Conservation (phyloP, 2,329 filamentous ascomycete species). For the Fusarium proliferatum region DNA sequence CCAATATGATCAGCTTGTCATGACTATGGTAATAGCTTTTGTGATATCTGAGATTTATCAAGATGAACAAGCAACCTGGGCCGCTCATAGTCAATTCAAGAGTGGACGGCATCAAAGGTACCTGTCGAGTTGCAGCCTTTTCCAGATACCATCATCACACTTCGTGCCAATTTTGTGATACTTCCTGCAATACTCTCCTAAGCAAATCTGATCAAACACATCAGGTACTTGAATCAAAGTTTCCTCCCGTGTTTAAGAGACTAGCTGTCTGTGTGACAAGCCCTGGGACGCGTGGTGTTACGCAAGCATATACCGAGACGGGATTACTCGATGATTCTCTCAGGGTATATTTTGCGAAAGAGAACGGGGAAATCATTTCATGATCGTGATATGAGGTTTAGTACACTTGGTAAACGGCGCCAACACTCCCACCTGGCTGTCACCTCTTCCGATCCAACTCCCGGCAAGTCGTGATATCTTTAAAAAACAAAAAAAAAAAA, state of each 20-base stretch:
- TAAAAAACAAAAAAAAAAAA: slow-evolving; percentile 25
- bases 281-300: slow-evolving; percentile 2
- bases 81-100: neutral
- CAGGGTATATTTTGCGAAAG: slow-evolving; percentile 8
- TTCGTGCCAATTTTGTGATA: slow-evolving; percentile 5
- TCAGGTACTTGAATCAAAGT: neutral
- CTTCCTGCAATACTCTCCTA: neutral
- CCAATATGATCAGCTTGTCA: neutral
- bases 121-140: neutral
- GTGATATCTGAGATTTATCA: slow-evolving; percentile 12
- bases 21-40: neutral
- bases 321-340: neutral
- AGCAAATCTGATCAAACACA: neutral
- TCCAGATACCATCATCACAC: neutral
- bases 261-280: neutral
- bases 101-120: slow-evolving; percentile 1
- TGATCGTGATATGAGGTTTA: slow-evolving; percentile 16
- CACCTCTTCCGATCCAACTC: slow-evolving; percentile 29
- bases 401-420: slow-evolving; percentile 19
- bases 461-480: slow-evolving; percentile 38
- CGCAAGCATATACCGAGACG: slow-evolving; percentile 20
- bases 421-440: slow-evolving; percentile 8
- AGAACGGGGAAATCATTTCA: slow-evolving; percentile 12
- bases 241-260: slow-evolving; percentile 7
- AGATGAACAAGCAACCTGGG: neutral